Percentiles rank a stretch among this genome's conserved stretches.
phyloP scores from a whole-genome alignment of 2,329 filamentous ascomycete species.

The Cladosporium sp. region DNA sequence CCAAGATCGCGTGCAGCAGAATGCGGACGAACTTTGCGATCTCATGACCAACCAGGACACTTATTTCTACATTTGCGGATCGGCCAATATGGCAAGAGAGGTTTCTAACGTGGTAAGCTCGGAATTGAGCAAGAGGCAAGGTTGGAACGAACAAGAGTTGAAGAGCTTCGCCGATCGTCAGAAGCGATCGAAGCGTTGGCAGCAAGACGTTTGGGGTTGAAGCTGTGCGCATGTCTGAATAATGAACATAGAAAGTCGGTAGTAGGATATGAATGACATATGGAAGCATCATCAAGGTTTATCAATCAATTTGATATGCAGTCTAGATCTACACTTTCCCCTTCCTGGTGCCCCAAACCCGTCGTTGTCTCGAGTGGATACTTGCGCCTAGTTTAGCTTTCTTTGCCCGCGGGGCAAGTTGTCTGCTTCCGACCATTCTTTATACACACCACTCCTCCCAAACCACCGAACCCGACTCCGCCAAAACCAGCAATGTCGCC shows the following conservation, averaged over 20 bases:
- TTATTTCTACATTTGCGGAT: conserved; percentile 42
- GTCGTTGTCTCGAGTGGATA: too few species aligned
- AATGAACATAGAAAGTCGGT: too few species aligned
- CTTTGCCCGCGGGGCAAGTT: neutral
- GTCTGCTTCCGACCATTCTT: neutral
- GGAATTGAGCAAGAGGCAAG: conserved; percentile 13
- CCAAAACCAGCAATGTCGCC: neutral
- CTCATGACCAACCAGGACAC: conserved; percentile 33
- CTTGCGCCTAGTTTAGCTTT: too few species aligned
- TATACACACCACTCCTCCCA: neutral
- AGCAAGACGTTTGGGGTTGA: conserved; percentile 26
- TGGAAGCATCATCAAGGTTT: too few species aligned
- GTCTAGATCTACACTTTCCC: too few species aligned
- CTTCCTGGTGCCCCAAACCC: too few species aligned
- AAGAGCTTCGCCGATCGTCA: conserved; percentile 21
- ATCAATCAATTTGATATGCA: too few species aligned
- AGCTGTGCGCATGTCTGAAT: too few species aligned
- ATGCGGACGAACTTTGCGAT: conserved; percentile 26
- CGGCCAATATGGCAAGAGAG: conserved; percentile 38
- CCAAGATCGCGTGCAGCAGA: conserved; percentile 35
- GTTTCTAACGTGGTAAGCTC: conserved; percentile 16
- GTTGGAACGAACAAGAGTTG: conserved; percentile 17
- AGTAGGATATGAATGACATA: too few species aligned
- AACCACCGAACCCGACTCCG: neutral
- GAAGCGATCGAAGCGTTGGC: conserved; percentile 22